These are phyloP conservation scores for Mrakia blollopis DNA, from an alignment of 768 basidiomycete genomes.

Conservation along the genomic window DNA sequence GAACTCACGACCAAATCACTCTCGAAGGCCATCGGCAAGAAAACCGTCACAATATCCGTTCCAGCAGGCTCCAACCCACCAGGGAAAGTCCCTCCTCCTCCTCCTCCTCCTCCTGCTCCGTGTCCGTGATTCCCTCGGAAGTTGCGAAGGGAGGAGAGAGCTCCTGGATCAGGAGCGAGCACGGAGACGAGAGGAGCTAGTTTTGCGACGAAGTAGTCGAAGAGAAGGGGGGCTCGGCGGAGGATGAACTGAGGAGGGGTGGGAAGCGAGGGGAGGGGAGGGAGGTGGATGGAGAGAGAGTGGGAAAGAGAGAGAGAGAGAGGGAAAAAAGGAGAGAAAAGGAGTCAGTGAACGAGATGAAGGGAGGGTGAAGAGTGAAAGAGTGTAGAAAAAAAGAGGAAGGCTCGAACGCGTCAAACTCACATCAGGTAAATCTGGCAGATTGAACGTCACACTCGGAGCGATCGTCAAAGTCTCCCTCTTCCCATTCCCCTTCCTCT, in stretches of 20 bases:
- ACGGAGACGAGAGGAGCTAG: conserved; percentile 33
- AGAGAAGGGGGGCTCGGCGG: conserved; percentile 27
- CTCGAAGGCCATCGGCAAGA: conserved; percentile 27
- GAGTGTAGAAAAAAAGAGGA: too few relatives aligned
- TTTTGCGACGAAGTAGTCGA: conserved; percentile 33
- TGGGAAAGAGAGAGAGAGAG: too few relatives aligned
- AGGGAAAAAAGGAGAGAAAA: background rate
- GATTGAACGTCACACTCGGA: conserved; percentile 22
- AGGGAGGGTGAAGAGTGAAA: background rate
- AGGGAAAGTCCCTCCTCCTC: background rate
- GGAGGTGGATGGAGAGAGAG: too few relatives aligned
- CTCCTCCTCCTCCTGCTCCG: background rate
- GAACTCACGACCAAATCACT: conserved; percentile 27
- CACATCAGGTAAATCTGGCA: conserved; percentile 28
- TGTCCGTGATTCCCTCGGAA: background rate
- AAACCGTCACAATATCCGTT: conserved; percentile 26
- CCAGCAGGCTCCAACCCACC: background rate
- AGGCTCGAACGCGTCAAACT: too few relatives aligned
- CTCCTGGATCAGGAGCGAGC: conserved; percentile 16
- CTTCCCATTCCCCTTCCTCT: background rate
- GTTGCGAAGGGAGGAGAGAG: background rate
- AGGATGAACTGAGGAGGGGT: background rate
- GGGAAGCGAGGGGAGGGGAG: too few relatives aligned
- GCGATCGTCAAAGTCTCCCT: conserved; percentile 16
- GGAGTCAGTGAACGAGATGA: background rate